These are phyloP conservation scores for Mycena crocata DNA, from an alignment of 768 basidiomycete genomes.

Conservation along the genomic window DNA sequence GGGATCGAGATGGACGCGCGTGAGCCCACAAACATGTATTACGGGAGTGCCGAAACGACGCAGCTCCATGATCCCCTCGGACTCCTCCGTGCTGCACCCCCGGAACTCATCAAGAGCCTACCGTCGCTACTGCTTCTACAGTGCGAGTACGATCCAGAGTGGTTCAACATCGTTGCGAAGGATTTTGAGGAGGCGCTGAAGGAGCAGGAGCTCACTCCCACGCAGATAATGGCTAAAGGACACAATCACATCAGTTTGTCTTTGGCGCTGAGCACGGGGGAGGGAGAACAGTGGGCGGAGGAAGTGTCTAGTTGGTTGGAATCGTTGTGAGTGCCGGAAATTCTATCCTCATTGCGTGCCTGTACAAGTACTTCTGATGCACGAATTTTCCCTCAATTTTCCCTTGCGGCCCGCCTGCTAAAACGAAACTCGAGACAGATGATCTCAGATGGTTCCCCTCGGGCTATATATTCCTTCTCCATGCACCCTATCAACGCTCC, in stretches of 20 bases:
- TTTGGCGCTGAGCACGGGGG: conserved; percentile 11
- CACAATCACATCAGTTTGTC: conserved; percentile 21
- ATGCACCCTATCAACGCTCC: too few species aligned
- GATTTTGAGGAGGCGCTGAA: conserved; percentile 1
- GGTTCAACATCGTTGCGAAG: neutral
- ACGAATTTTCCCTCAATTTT: too few species aligned
- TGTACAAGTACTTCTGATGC: too few species aligned
- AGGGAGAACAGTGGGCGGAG: conserved; percentile 26
- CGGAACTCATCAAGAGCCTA: neutral
- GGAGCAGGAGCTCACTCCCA: neutral
- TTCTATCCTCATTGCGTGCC: too few species aligned
- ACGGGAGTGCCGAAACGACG: neutral
- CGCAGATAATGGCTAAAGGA: neutral
- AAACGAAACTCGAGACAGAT: too few species aligned
- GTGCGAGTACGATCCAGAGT: conserved; percentile 8
- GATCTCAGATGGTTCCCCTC: too few species aligned
- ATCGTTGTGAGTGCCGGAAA: neutral
- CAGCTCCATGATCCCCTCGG: neutral
- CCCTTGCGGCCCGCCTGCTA: too few species aligned
- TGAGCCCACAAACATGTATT: neutral
- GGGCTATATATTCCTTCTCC: too few species aligned
- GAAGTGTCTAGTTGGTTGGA: conserved; percentile 14
- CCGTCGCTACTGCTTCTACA: neutral
- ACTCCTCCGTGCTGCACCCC: neutral
- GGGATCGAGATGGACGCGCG: neutral